Percentiles rank a stretch among this genome's conserved stretches.
These are phyloP conservation scores for Hanseniaspora thailandica DNA, from an alignment of 805 yeast genomes.

Conservation along the genomic window DNA sequence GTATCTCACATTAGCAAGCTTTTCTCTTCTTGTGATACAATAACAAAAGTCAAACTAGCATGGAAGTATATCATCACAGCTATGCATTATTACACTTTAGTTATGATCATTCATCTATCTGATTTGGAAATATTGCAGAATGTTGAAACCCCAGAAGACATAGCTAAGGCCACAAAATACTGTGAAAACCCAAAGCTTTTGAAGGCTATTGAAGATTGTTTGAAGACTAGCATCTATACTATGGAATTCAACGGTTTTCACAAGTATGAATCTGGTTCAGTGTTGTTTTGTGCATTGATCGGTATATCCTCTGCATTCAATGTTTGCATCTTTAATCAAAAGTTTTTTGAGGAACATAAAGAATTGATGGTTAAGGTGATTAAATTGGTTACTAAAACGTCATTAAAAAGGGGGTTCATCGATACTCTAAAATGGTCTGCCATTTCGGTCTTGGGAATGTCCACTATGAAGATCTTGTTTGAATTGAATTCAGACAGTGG, in stretches of 20 bases:
- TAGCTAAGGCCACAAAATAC: background rate
- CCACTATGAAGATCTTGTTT: background rate
- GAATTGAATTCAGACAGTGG: background rate
- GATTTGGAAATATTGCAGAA: conserved; percentile 10
- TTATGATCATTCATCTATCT: conserved; percentile 1
- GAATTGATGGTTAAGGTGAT: background rate
- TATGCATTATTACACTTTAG: background rate
- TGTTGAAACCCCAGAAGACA: background rate
- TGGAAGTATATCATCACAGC: conserved; percentile 5
- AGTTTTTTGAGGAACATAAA: conserved; percentile 3
- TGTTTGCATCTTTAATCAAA: conserved; percentile 1
- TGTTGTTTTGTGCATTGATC: background rate
- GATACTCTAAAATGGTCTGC: conserved; percentile 14
- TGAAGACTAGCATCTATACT: background rate
- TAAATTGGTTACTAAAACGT: background rate
- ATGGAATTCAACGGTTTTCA: conserved; percentile 1
- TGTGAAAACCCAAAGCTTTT: background rate
- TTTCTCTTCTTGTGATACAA: background rate
- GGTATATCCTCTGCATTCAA: conserved; percentile 2
- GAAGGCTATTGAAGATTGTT: background rate
- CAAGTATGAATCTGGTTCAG: conserved; percentile 2
- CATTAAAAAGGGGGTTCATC: conserved; percentile 4
- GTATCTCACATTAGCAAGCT: background rate
- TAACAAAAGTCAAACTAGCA: background rate
- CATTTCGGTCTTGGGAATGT: background rate